Evolutionary conservation across 768 basidiomycete species (phyloP).

Genomic region (Mycena kentingensis): DNA sequence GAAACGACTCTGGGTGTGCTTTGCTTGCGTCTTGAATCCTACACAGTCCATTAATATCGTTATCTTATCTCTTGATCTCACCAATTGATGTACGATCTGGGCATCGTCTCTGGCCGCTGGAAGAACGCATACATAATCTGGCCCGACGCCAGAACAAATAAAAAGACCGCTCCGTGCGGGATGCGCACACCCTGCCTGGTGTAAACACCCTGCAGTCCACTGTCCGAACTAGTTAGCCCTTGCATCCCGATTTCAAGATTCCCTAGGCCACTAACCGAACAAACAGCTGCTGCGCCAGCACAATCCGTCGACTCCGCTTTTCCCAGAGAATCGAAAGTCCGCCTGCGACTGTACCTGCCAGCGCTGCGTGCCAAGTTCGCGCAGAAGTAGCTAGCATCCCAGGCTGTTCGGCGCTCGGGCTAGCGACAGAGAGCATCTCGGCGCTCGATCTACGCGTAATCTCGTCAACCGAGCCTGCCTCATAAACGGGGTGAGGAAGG

Average conservation of each 20-base stretch:
- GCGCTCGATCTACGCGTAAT: constrained; percentile 16
- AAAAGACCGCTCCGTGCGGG: constrained; percentile 80
- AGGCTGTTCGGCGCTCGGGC: constrained; percentile 64
- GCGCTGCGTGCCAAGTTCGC: constrained; percentile 73
- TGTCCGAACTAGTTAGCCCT: constrained; percentile 28
- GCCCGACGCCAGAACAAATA: constrained; percentile 76
- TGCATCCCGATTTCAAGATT: neutral
- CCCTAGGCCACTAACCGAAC: constrained; percentile 40
- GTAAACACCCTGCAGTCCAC: constrained; percentile 89
- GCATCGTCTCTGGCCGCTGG: constrained; percentile 80
- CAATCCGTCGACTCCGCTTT: constrained; percentile 59
- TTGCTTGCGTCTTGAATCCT: constrained; percentile 73
- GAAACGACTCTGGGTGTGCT: constrained; percentile 57
- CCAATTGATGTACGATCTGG: constrained; percentile 77
- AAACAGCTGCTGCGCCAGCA: constrained; percentile 86
- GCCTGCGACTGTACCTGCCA: constrained; percentile 78
- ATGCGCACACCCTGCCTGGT: constrained; percentile 73
- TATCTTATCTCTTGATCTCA: constrained; percentile 33
- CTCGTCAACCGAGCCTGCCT: constrained; percentile 12
- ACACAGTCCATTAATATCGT: neutral
- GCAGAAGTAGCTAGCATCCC: constrained; percentile 69
- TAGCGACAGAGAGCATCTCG: constrained; percentile 56
- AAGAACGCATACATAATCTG: constrained; percentile 86
- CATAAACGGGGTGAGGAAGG: neutral
- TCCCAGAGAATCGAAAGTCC: constrained; percentile 77